phyloP scores from a whole-genome alignment of 345 rosid genomes.

The Turritis glabra region DNA sequence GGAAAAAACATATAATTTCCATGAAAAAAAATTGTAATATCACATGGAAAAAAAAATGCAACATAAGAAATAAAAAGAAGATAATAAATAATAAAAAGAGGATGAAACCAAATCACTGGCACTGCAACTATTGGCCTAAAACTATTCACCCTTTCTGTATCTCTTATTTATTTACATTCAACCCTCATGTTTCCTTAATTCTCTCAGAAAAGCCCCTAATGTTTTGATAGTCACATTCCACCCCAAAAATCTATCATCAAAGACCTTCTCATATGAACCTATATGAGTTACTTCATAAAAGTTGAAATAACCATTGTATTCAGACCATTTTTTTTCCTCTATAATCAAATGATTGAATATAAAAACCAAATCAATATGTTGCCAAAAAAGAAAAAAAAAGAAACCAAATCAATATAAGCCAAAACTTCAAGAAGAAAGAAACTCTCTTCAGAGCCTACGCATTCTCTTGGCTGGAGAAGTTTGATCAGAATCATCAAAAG shows the following conservation, averaged over 20 bases:
- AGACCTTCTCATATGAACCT: slow-evolving; percentile 15
- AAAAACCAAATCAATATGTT: slow-evolving; percentile 35
- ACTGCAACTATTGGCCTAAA: slow-evolving; percentile 33
- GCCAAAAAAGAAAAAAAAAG: neutral
- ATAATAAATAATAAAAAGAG: neutral
- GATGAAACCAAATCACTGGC: slow-evolving; percentile 37
- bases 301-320: slow-evolving; percentile 33
- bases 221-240: neutral
- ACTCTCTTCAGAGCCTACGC: slow-evolving; percentile 38
- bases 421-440: slow-evolving; percentile 33
- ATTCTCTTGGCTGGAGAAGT: slow-evolving; percentile 47
- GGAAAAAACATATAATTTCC: neutral
- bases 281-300: slow-evolving; percentile 34
- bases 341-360: slow-evolving; percentile 39
- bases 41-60: neutral
- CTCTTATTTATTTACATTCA: slow-evolving; percentile 32
- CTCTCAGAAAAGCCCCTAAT: slow-evolving; percentile 9
- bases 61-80: neutral
- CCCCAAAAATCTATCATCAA: neutral
- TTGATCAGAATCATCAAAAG: slow-evolving; percentile 50
- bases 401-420: slow-evolving; percentile 28
- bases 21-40: slow-evolving; percentile 11
- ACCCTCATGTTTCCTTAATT: neutral
- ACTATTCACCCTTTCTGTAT: slow-evolving; percentile 30
- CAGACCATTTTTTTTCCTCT: slow-evolving; percentile 22